These are phyloP conservation scores for Coelastrella sp. DNA, from an alignment of 139 green algal genomes.

Conservation along the genomic window DNA sequence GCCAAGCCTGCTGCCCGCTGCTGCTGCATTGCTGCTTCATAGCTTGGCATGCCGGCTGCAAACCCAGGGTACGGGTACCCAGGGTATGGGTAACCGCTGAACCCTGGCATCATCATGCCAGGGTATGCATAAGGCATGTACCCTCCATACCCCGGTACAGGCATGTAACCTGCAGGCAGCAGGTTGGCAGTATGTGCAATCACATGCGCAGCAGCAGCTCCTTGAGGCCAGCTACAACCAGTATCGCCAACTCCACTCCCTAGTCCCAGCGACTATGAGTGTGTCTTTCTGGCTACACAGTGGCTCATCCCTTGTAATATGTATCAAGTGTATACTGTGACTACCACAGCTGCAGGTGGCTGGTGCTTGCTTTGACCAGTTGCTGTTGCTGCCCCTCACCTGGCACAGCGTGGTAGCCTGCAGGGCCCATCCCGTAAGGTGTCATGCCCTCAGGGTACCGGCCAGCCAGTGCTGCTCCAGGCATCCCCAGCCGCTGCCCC, in stretches of 20 bases:
- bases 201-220: not conserved
- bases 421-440: constrained; percentile 15
- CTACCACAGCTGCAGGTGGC: not conserved
- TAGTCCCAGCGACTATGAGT: not conserved
- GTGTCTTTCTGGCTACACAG: too few relatives aligned
- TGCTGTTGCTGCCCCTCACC: not conserved
- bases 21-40: constrained; percentile 36
- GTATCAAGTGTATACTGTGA: not conserved
- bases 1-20: not conserved
- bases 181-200: not conserved
- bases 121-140: constrained; percentile 48
- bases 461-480: not conserved
- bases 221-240: not conserved
- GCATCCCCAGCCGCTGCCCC: not conserved
- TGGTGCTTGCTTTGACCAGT: too few relatives aligned
- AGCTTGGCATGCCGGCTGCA: not conserved
- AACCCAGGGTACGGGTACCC: not conserved
- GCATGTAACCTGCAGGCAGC: constrained; percentile 9
- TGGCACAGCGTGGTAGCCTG: constrained; percentile 10
- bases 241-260: not conserved
- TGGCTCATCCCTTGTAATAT: not conserved
- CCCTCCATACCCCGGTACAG: not conserved
- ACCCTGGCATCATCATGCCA: constrained; percentile 49
- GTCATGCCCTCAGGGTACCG: not conserved
- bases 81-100: constrained; percentile 13